Base-by-base conservation (phyloP, 176 grass and related monocot species). In the Triticum turgidum region DNA sequence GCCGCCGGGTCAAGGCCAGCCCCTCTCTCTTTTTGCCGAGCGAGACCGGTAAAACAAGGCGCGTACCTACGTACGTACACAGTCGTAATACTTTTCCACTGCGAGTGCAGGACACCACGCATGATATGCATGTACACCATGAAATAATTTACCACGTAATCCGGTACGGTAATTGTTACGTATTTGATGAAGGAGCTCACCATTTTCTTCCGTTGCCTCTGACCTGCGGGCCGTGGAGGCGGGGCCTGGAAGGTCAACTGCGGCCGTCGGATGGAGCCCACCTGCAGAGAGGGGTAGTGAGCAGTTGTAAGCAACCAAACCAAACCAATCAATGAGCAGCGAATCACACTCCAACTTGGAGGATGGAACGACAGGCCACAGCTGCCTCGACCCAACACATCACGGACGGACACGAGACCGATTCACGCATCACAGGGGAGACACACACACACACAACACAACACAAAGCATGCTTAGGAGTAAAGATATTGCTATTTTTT, bases 201-300 rank as follows among this genome's bases (percentile, higher is more conserved):
- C 86, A 91, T 49, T 73, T 93, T 93, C 83, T 93, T 93, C 7
- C 80, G 84, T 4, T 84, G 51, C 33, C 86, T 86, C 83, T 88
- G 92, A 0, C 86, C 83, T 0, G 33, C 27, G 20, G 83, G 27
- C 58, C 22, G 37, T 9, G 82, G 27, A 25, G 72, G 69, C 3
- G 91, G 88, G 62, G 65, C 82, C 25, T 42, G 38, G 20, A 80
- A 78, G 45, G 79, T 69, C 83, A 86, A 24, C 15, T 77, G 92
- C 1, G 67, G 74, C 49, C 76, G 83, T 37, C 52, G 51, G 52
- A 24, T 72, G 83, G 73, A 67, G 42, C 38, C 75, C 75, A 83
- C 84, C 92, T 94, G 84, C 83, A 70, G 75, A 5, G 11, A 87
- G n/a, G 30, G 11, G 44, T 47, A 3, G 3, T 18, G 42, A 15